Conservation (phyloP, 2,329 filamentous ascomycete genomes). For the Macrophomina tecta region DNA sequence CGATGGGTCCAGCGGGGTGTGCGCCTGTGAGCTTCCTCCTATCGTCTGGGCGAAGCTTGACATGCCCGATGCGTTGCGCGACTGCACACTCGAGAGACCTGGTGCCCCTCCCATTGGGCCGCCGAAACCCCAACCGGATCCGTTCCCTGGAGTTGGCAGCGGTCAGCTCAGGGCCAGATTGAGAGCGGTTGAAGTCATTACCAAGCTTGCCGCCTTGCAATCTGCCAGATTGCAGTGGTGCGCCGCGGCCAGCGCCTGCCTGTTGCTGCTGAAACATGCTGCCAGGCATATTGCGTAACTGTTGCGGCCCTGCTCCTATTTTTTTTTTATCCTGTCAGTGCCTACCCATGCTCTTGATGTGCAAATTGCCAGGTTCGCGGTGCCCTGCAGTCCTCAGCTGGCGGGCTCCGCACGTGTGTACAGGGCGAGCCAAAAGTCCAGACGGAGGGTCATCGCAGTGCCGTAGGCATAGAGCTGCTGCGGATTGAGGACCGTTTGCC, state of each 20-base stretch:
- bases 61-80: constrained; percentile 57
- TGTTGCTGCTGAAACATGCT: constrained; percentile 60
- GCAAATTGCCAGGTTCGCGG: not conserved
- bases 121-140: constrained; percentile 64
- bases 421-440: not conserved
- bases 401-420: not conserved
- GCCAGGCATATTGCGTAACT: constrained; percentile 59
- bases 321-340: not conserved
- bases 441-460: not conserved
- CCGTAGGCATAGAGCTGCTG: not conserved
- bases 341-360: constrained; percentile 1
- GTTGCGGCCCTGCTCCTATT: constrained; percentile 57
- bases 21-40: constrained; percentile 56
- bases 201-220: constrained; percentile 63
- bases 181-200: constrained; percentile 33
- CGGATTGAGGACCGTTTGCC: not conserved
- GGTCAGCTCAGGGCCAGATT: constrained; percentile 1
- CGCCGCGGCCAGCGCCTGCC: constrained; percentile 54
- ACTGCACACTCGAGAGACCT: constrained; percentile 56
- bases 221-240: constrained; percentile 54
- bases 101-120: constrained; percentile 60
- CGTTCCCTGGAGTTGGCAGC: constrained; percentile 50
- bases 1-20: constrained; percentile 62
- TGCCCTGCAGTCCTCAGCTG: not conserved
- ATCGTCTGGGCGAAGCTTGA: constrained; percentile 64